Percentiles rank a stretch among this genome's conserved stretches.
phyloP scores from a whole-genome alignment of 1,139 yeast genomes.

The Yamadazyma aaseri region DNA sequence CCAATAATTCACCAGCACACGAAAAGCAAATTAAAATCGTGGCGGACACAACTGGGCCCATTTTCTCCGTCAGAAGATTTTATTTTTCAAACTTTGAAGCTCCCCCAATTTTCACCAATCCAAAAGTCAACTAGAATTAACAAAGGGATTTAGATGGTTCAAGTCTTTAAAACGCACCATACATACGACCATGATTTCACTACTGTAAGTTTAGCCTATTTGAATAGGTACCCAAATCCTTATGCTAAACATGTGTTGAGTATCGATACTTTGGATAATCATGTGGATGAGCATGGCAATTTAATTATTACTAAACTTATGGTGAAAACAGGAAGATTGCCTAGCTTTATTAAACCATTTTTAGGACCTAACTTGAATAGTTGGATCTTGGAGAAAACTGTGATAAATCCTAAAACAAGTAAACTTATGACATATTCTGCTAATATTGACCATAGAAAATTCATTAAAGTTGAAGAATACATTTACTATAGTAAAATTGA shows the following conservation, averaged over 20 bases:
- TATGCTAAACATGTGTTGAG: conserved; percentile 86
- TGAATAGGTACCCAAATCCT: conserved; percentile 89
- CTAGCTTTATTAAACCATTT: conserved; percentile 76
- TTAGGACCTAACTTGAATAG: conserved; percentile 71
- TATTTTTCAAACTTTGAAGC: no score
- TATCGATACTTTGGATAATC: conserved; percentile 68
- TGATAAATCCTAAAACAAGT: conserved; percentile 62
- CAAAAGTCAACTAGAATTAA: not conserved
- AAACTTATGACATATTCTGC: conserved; percentile 72
- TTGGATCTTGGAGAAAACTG: conserved; percentile 81
- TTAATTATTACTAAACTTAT: conserved; percentile 74
- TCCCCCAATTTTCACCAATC: no score
- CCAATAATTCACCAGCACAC: no score
- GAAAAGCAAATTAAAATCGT: no score
- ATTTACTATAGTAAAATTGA: conserved; percentile 42
- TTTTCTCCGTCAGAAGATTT: no score
- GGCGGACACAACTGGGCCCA: no score
- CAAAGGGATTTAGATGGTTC: conserved; percentile 52
- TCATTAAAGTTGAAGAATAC: conserved; percentile 78
- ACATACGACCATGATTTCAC: conserved; percentile 62
- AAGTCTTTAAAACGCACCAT: conserved; percentile 57
- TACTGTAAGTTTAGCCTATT: conserved; percentile 75
- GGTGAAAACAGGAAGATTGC: conserved; percentile 77
- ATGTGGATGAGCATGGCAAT: conserved; percentile 61
- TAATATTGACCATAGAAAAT: conserved; percentile 81